Evolutionary conservation across 345 rosid genomes (phyloP), one percentile per base, ranked within the genome.

Genomic region (Pelargonium nanum): DNA sequence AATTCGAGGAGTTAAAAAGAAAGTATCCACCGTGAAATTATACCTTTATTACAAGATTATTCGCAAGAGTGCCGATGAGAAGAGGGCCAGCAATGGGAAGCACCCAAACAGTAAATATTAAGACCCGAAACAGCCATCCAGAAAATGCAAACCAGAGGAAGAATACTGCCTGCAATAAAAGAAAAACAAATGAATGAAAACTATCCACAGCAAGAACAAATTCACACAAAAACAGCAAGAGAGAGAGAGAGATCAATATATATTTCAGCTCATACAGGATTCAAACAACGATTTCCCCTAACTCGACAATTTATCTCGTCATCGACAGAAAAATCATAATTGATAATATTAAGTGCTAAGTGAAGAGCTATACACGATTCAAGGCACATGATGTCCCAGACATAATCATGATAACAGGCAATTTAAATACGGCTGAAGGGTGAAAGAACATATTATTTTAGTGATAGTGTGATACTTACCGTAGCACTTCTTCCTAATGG

Each of bases 11-110:
- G n/a, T 10, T 17, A 15, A 1, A 21, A 54, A 21, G 24, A 21
- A 4, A 54, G 24, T 20, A 19, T 20, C 0, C 4, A 19, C 15
- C 2, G 51, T 59, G 20, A 19, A 61, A 60, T 28, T 15, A 56
- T 79, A 91, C 98, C 98, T 86, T 91, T 54, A 91, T 88, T 62
- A 84, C 79, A 25, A 92, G 78, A 74, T 85, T 92, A 65, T 89
- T 92, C 58, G 93, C 96, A 67, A 92, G 75, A 52, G 96, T 77
- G 69, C 93, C 98, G 61, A 92, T 86, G 63, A 92, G 95, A 79
- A 89, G 84, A 66, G 98, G 98, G 22, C 82, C 96, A 60, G 98
- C 98, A 68, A 92, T 72, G 24, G 98, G 98, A 68, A 92, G 81
- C 63, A 89, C 63, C 90, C 90, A 92, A 13, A 84, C 76, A 6